Evolutionary conservation across 2,329 filamentous ascomycete genomes (phyloP).

Genomic region (Hypoxylon sp.): DNA sequence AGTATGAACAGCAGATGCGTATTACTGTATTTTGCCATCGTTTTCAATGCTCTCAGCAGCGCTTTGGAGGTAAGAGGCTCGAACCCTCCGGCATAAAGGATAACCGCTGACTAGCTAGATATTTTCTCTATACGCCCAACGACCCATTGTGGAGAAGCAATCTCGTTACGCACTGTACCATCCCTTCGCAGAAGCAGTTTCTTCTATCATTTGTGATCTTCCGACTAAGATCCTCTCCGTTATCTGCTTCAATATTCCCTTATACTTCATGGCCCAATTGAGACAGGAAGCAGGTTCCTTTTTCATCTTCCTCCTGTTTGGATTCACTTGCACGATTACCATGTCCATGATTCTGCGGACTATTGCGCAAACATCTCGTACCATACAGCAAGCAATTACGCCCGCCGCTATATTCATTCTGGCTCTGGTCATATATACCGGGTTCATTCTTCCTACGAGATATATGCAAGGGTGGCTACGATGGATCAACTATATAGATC

Average conservation of each 20-base stretch:
- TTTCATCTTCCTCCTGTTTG: slow-evolving; percentile 87
- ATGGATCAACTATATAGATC: slow-evolving; percentile 87
- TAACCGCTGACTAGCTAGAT: slow-evolving; percentile 28
- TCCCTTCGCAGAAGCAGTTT: slow-evolving; percentile 87
- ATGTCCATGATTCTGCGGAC: slow-evolving; percentile 91
- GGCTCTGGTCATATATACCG: slow-evolving; percentile 77
- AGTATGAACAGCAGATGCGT: slow-evolving; percentile 65
- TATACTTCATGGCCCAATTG: slow-evolving; percentile 92
- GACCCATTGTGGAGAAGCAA: slow-evolving; percentile 94
- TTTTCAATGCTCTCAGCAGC: slow-evolving; percentile 52
- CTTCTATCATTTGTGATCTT: slow-evolving; percentile 87
- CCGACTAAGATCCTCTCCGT: slow-evolving; percentile 84
- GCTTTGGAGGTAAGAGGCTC: slow-evolving; percentile 73
- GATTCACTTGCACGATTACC: slow-evolving; percentile 78
- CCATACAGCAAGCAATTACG: slow-evolving; percentile 74
- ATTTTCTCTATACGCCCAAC: slow-evolving; percentile 81
- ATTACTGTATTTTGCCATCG: slow-evolving; percentile 46
- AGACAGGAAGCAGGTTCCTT: slow-evolving; percentile 80
- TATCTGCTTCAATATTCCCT: slow-evolving; percentile 80
- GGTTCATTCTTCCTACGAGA: slow-evolving; percentile 73
- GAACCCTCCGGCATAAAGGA: not conserved
- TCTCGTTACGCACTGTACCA: slow-evolving; percentile 91
- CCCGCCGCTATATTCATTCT: slow-evolving; percentile 74
- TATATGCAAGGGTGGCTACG: slow-evolving; percentile 86
- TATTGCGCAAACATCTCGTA: slow-evolving; percentile 77